A percentile compares a stretch with the other conserved stretches of the same genome.
Conservation (phyloP, 352 stramenopile species). For the Pythium chondricola region DNA sequence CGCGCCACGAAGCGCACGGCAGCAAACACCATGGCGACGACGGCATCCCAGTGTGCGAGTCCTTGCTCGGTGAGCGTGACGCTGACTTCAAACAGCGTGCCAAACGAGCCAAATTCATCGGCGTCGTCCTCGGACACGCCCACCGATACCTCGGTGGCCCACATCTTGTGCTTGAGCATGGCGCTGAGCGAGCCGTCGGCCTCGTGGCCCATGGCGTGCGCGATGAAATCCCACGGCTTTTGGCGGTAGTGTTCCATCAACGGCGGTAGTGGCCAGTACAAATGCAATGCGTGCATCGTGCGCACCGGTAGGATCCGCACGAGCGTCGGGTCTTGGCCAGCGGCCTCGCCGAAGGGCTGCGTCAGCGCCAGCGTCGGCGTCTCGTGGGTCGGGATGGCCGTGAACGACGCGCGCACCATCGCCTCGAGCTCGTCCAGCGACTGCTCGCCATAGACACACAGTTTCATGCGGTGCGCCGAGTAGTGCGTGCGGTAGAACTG, state of each 20-base stretch:
- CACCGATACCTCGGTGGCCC: conserved; percentile 28
- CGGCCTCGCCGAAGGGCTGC: conserved; percentile 19
- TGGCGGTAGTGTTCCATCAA: conserved; percentile 21
- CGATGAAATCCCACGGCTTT: conserved; percentile 35
- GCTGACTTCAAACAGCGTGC: conserved; percentile 35
- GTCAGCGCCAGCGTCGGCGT: too few species aligned
- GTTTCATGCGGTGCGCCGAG: conserved; percentile 35
- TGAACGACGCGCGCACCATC: conserved; percentile 32
- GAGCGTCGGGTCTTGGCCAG: conserved; percentile 20
- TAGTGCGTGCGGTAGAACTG: conserved; percentile 39
- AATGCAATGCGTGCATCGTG: conserved; percentile 30
- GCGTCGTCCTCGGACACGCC: conserved; percentile 31
- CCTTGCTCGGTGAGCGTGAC: conserved; percentile 25
- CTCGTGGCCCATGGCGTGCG: conserved; percentile 37
- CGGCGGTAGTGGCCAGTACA: conserved; percentile 32
- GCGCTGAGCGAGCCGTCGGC: conserved; percentile 24
- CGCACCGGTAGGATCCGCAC: conserved; percentile 27
- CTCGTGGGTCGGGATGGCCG: conserved; percentile 14
- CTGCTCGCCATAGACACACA: conserved; percentile 31
- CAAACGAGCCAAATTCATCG: conserved; percentile 37
- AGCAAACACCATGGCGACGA: conserved; percentile 25
- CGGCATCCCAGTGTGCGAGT: conserved; percentile 23
- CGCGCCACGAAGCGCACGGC: conserved; percentile 14
- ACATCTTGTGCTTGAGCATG: conserved; percentile 22
- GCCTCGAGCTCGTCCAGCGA: conserved; percentile 30